phyloP scores from a whole-genome alignment of 1,284 basidiomycete genomes.

The Ceratobasidium sp. region DNA sequence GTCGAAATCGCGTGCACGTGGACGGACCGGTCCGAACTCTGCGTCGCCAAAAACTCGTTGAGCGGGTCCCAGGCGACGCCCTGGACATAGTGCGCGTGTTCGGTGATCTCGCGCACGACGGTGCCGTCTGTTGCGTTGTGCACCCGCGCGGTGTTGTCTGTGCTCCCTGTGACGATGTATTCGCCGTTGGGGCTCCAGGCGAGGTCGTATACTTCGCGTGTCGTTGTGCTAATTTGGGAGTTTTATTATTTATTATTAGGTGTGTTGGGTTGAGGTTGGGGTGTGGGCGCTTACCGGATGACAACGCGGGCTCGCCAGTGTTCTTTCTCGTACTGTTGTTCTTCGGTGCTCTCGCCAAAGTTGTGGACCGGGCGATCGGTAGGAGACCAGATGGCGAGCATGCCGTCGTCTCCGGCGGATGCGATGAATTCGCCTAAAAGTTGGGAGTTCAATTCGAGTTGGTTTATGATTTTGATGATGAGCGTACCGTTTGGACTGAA shows the following conservation, averaged over 20 bases:
- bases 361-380: conserved; percentile 78
- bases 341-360: conserved; percentile 87
- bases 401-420: conserved; percentile 96
- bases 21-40: conserved; percentile 92
- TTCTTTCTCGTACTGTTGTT: conserved; percentile 91
- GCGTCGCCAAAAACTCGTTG: conserved; percentile 95
- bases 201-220: conserved; percentile 96
- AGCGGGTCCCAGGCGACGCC: conserved; percentile 97
- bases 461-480: background rate
- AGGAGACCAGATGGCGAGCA: conserved; percentile 96
- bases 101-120: conserved; percentile 86
- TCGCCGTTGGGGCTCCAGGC: conserved; percentile 98
- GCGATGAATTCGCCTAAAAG: conserved; percentile 85
- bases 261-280: background rate
- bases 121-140: conserved; percentile 85
- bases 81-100: conserved; percentile 95
- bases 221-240: conserved; percentile 71
- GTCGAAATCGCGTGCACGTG: conserved; percentile 87
- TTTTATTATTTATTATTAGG: background rate
- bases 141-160: conserved; percentile 94
- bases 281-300: conserved; percentile 72
- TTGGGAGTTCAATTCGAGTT: conserved; percentile 1
- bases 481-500: conserved; percentile 92
- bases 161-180: conserved; percentile 94
- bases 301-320: conserved; percentile 94